A percentile compares a stretch with the other conserved stretches of the same genome.
These are phyloP conservation scores for Voacanga thouarsii DNA, from an alignment of 257 asterid genomes.

Conservation along the genomic window DNA sequence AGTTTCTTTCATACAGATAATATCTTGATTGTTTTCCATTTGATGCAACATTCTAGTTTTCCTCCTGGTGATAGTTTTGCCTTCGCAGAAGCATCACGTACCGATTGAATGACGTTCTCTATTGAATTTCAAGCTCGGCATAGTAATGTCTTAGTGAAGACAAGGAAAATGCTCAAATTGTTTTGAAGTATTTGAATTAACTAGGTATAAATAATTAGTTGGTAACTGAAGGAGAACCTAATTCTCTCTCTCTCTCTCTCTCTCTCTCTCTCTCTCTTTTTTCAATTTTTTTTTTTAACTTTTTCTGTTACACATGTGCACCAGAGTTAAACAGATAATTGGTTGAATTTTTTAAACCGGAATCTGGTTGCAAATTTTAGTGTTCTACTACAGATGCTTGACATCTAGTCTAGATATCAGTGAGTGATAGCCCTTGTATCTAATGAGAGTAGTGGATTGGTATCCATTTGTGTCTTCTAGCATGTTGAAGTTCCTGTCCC, in stretches of 20 bases:
- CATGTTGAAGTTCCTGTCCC: conserved; percentile 68
- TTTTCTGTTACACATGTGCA: neutral
- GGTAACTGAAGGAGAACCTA: neutral
- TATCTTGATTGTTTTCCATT: no score
- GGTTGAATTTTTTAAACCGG: neutral
- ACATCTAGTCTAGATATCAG: neutral
- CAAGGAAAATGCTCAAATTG: no score
- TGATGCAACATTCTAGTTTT: no score
- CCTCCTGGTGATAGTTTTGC: no score
- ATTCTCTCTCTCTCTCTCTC: no score
- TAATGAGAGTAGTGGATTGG: neutral
- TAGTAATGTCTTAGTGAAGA: no score
- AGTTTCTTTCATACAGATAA: neutral
- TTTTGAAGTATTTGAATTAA: neutral
- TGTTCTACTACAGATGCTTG: neutral
- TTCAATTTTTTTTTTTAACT: neutral
- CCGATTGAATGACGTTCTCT: no score
- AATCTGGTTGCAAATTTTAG: neutral
- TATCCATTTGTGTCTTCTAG: conserved; percentile 30
- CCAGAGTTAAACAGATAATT: neutral
- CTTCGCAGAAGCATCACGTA: no score
- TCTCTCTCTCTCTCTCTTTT: neutral
- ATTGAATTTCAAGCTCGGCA: no score
- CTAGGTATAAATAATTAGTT: neutral
- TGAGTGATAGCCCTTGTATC: neutral